Conservation (phyloP, 2,329 filamentous ascomycete species). For the Coniochaeta sp. region DNA sequence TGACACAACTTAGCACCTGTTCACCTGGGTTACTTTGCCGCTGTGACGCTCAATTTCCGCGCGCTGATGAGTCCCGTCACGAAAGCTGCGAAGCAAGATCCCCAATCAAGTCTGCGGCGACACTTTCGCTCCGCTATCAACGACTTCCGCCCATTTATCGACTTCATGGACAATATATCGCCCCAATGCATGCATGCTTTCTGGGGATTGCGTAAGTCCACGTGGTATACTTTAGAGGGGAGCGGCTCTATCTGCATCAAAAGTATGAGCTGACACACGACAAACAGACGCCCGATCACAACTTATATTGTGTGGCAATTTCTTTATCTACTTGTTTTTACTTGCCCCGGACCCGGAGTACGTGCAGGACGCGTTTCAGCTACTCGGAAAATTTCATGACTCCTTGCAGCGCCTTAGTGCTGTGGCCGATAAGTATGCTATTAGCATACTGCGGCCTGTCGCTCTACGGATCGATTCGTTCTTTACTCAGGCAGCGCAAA, state of each 20-base stretch:
- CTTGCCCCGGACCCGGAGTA: conserved; percentile 27
- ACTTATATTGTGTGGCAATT: conserved; percentile 37
- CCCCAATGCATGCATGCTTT: conserved; percentile 30
- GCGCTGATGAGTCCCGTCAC: conserved; percentile 38
- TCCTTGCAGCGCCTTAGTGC: conserved; percentile 24
- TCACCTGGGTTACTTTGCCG: conserved; percentile 32
- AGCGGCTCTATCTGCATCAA: background rate
- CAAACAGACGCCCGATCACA: conserved; percentile 29
- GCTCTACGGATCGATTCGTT: conserved; percentile 30
- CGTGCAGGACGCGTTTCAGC: conserved; percentile 24
- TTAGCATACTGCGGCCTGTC: conserved; percentile 25
- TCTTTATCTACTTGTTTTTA: conserved; percentile 39
- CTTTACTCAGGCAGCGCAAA: conserved; percentile 25
- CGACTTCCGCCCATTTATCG: conserved; percentile 28
- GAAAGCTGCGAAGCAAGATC: conserved; percentile 27
- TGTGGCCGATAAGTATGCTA: conserved; percentile 21
- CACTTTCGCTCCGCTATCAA: conserved; percentile 25
- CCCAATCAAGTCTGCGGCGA: conserved; percentile 24
- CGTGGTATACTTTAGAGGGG: background rate
- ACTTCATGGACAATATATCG: conserved; percentile 27
- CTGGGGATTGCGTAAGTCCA: conserved; percentile 34
- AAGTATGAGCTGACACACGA: conserved; percentile 4
- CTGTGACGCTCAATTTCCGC: conserved; percentile 31
- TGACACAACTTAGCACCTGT: conserved; percentile 21
- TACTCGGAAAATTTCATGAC: conserved; percentile 27